Conservation (phyloP, 352 stramenopile genomes). For the Pythium volutum region DNA sequence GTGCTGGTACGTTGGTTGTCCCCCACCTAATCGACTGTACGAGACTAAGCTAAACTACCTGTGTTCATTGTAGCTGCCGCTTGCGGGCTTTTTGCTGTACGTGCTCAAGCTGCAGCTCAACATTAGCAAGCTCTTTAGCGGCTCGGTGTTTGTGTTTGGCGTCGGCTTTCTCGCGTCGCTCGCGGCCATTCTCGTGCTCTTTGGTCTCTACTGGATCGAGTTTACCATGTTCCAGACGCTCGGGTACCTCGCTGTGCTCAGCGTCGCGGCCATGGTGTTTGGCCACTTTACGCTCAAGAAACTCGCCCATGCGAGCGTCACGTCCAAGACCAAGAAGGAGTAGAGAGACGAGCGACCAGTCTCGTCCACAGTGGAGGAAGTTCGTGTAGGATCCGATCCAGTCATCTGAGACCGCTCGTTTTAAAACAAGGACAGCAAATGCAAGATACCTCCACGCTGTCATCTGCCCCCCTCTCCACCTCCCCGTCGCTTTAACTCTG, state of each 20-base stretch:
- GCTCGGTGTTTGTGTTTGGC: slow-evolving; percentile 64
- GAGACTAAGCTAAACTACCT: background rate
- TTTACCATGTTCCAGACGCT: slow-evolving; percentile 88
- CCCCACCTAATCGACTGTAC: too few relatives aligned
- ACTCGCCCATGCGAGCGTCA: slow-evolving; percentile 40
- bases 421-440: too few relatives aligned
- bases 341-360: too few relatives aligned
- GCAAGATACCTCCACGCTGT: background rate
- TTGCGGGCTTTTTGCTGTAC: slow-evolving; percentile 64
- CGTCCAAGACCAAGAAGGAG: slow-evolving; percentile 61
- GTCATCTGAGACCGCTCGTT: too few relatives aligned
- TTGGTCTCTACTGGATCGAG: slow-evolving; percentile 84
- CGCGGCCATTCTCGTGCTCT: slow-evolving; percentile 71
- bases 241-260: slow-evolving; percentile 65
- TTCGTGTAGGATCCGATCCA: too few relatives aligned
- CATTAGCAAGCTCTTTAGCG: slow-evolving; percentile 63
- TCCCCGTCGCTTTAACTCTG: background rate
- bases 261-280: slow-evolving; percentile 51
- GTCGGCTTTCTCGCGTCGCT: slow-evolving; percentile 73
- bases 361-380: too few relatives aligned
- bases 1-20: slow-evolving; percentile 40
- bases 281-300: slow-evolving; percentile 79
- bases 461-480: background rate
- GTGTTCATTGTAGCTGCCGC: slow-evolving; percentile 27
- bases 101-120: slow-evolving; percentile 58